Evolutionary conservation across 371 early-diverging fungal genomes (phyloP).

Genomic region (Mucor ambiguus): DNA sequence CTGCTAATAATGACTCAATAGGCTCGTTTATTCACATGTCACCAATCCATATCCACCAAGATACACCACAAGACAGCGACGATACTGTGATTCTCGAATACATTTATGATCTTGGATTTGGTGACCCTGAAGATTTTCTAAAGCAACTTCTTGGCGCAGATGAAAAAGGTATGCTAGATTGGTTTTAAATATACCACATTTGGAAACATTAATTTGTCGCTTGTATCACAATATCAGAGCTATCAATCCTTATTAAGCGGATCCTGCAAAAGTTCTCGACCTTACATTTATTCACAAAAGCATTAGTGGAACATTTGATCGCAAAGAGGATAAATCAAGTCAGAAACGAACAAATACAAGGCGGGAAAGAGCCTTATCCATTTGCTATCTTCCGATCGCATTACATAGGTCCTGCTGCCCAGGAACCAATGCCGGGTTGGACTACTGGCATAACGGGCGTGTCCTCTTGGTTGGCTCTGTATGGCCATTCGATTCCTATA

Average conservation of each 20-base stretch:
- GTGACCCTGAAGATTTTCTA: constrained; percentile 50
- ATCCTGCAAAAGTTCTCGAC: constrained; percentile 44
- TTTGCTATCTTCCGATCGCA: constrained; percentile 53
- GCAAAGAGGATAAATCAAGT: constrained; percentile 38
- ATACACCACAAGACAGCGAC: constrained; percentile 22
- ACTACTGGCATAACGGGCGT: constrained; percentile 48
- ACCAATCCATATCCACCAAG: constrained; percentile 29
- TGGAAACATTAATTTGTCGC: constrained; percentile 12
- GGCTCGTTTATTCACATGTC: constrained; percentile 35
- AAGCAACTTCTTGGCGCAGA: constrained; percentile 42
- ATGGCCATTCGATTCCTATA: constrained; percentile 24
- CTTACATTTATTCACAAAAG: constrained; percentile 56
- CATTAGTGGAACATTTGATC: constrained; percentile 51
- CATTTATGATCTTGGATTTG: constrained; percentile 50
- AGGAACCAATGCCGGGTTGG: constrained; percentile 56
- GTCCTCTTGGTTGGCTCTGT: constrained; percentile 34
- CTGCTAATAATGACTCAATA: background rate
- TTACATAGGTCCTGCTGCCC: constrained; percentile 43
- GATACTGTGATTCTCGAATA: constrained; percentile 34
- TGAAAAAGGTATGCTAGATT: constrained; percentile 31
- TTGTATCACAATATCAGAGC: constrained; percentile 15
- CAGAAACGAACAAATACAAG: constrained; percentile 23
- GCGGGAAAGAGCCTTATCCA: constrained; percentile 31
- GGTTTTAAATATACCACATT: constrained; percentile 8
- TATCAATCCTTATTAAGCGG: constrained; percentile 18